Evolutionary conservation across 495 filamentous ascomycete genomes (phyloP).

Genomic region (Cercophora scortea): DNA sequence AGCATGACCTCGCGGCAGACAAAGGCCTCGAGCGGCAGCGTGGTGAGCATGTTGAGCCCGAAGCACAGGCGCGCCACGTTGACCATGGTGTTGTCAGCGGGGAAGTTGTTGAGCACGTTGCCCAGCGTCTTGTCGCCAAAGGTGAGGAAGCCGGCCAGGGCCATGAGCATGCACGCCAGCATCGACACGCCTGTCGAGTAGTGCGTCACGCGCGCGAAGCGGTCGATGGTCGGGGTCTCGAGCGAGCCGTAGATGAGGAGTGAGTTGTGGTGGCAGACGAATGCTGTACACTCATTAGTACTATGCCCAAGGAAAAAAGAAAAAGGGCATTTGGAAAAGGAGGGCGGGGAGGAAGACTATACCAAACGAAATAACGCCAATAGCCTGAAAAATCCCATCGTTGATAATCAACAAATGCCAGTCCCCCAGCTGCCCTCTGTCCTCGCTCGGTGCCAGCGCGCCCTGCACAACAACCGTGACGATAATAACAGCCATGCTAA

Average conservation of each 20-base stretch:
- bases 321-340: not conserved
- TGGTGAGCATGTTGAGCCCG: slow-evolving; percentile 97
- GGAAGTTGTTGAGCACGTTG: slow-evolving; percentile 97
- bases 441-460: slow-evolving; percentile 58
- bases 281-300: slow-evolving; percentile 48
- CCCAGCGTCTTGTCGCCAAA: slow-evolving; percentile 88
- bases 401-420: slow-evolving; percentile 61
- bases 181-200: slow-evolving; percentile 84
- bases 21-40: slow-evolving; percentile 89
- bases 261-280: slow-evolving; percentile 92
- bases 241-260: slow-evolving; percentile 96
- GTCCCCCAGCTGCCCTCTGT: slow-evolving; percentile 58
- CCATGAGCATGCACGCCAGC: slow-evolving; percentile 82
- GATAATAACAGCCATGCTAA: slow-evolving; percentile 87
- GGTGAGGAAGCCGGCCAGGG: slow-evolving; percentile 78
- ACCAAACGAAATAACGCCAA: slow-evolving; percentile 97
- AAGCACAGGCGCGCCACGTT: slow-evolving; percentile 93
- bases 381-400: slow-evolving; percentile 83
- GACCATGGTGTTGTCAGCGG: slow-evolving; percentile 77
- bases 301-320: not conserved
- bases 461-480: slow-evolving; percentile 85
- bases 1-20: slow-evolving; percentile 96
- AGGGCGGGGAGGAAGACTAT: slow-evolving; percentile 13
- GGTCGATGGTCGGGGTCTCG: slow-evolving; percentile 86
- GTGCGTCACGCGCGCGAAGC: slow-evolving; percentile 87